phyloP scores from a whole-genome alignment of 2,329 filamentous ascomycete species.

The Fusarium sp. region DNA sequence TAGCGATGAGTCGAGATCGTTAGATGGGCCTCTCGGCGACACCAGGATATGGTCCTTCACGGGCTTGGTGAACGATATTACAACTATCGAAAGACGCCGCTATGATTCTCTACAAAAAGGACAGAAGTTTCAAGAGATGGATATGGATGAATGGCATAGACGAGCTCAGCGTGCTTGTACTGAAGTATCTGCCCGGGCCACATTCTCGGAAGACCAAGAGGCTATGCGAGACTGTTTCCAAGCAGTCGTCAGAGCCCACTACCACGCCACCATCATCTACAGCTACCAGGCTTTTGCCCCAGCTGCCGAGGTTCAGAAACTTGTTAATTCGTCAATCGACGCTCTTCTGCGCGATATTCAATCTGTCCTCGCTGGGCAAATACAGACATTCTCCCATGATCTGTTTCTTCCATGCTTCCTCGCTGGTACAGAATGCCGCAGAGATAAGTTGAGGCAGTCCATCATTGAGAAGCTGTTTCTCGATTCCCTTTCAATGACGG shows the following conservation, averaged over 20 bases:
- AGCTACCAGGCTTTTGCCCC: conserved; percentile 37
- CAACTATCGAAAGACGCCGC: conserved; percentile 13
- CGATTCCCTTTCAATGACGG: conserved; percentile 10
- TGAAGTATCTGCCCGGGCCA: neutral
- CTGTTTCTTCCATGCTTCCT: conserved; percentile 20
- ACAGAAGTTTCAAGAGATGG: neutral
- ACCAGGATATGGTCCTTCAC: conserved; percentile 22
- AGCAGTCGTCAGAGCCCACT: conserved; percentile 32
- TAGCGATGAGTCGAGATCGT: neutral
- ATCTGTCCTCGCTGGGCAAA: neutral
- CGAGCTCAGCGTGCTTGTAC: conserved; percentile 2
- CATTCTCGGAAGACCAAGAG: neutral
- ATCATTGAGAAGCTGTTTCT: conserved; percentile 13
- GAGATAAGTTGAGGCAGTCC: neutral
- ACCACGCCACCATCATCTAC: conserved; percentile 39
- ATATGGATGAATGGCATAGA: conserved; percentile 14
- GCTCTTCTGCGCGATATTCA: conserved; percentile 12
- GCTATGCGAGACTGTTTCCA: conserved; percentile 28
- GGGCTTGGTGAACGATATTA: conserved; percentile 17
- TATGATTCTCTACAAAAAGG: neutral
- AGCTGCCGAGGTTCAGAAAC: neutral
- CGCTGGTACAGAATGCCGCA: conserved; percentile 20
- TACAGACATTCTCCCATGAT: conserved; percentile 14
- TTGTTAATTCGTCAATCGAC: neutral
- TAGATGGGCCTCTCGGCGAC: neutral